A percentile compares a stretch with the other conserved stretches of the same genome.
These are phyloP conservation scores for Mycena rebaudengoi DNA, from an alignment of 768 basidiomycete genomes.

Conservation along the genomic window DNA sequence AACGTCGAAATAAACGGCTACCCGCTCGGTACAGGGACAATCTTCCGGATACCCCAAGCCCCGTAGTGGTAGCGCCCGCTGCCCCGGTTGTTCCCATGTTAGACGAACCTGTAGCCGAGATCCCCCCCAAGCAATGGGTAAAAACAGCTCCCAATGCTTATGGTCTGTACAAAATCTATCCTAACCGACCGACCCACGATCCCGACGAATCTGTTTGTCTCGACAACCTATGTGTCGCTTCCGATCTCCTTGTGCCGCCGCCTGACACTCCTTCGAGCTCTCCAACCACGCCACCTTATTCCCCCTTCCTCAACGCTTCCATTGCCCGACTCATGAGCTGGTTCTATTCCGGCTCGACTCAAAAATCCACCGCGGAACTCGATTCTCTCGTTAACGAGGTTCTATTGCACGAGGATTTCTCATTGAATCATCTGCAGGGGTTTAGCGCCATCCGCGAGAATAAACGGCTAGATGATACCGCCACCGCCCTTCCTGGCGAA, in stretches of 20 bases:
- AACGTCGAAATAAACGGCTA: not conserved
- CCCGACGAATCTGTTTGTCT: not conserved
- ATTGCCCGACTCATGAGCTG: conserved; percentile 33
- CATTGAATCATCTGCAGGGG: conserved; percentile 26
- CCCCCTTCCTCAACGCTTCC: conserved; percentile 33
- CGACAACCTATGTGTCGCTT: conserved; percentile 15
- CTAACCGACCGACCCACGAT: not conserved
- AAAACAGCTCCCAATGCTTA: conserved; percentile 1
- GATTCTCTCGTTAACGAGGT: conserved; percentile 36
- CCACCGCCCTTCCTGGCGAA: not conserved
- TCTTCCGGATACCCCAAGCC: not conserved
- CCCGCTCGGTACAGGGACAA: not conserved
- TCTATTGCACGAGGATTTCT: conserved; percentile 34
- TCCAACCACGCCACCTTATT: conserved; percentile 1
- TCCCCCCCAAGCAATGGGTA: not conserved
- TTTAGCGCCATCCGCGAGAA: conserved; percentile 31
- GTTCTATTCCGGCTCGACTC: conserved; percentile 25
- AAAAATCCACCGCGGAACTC: conserved; percentile 35
- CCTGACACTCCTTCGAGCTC: conserved; percentile 17
- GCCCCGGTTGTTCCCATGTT: not conserved
- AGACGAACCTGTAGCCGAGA: not conserved
- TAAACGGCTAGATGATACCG: conserved; percentile 26
- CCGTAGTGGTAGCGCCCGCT: not conserved
- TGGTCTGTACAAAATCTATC: conserved; percentile 9
- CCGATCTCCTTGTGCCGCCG: not conserved